Evolutionary conservation across 805 yeast genomes (phyloP).

Genomic region (Sungouiozyma intestinalis): DNA sequence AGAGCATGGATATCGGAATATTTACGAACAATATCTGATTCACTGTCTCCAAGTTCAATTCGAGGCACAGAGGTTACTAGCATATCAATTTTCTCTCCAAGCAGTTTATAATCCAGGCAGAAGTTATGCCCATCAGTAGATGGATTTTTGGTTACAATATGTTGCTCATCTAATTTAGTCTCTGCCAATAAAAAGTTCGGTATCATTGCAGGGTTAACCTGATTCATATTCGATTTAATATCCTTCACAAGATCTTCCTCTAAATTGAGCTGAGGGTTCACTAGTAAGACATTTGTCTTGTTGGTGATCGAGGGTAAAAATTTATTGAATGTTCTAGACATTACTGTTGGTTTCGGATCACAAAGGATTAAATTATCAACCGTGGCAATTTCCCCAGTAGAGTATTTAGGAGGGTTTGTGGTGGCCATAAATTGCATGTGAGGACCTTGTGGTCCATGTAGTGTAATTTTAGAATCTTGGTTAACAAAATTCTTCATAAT

Average conservation of each 20-base stretch:
- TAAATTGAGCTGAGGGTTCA: constrained; percentile 39
- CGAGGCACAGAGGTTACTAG: neutral
- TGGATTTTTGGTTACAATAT: neutral
- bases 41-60: neutral
- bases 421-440: constrained; percentile 25
- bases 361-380: constrained; percentile 49
- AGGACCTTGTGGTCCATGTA: neutral
- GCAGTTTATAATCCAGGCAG: neutral
- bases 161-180: constrained; percentile 2
- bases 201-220: constrained; percentile 17
- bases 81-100: neutral
- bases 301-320: constrained; percentile 37
- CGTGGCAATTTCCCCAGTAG: constrained; percentile 22
- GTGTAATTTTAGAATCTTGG: constrained; percentile 31
- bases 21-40: too few relatives aligned
- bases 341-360: constrained; percentile 25
- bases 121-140: neutral
- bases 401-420: constrained; percentile 22
- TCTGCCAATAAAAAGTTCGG: constrained; percentile 55
- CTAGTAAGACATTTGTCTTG: constrained; percentile 46
- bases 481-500: constrained; percentile 33
- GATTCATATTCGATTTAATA: constrained; percentile 16
- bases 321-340: constrained; percentile 14
- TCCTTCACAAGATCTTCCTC: neutral
- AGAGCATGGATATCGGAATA: neutral